phyloP scores from a whole-genome alignment of 2,329 filamentous ascomycete genomes.

The Neobulgaria alba region DNA sequence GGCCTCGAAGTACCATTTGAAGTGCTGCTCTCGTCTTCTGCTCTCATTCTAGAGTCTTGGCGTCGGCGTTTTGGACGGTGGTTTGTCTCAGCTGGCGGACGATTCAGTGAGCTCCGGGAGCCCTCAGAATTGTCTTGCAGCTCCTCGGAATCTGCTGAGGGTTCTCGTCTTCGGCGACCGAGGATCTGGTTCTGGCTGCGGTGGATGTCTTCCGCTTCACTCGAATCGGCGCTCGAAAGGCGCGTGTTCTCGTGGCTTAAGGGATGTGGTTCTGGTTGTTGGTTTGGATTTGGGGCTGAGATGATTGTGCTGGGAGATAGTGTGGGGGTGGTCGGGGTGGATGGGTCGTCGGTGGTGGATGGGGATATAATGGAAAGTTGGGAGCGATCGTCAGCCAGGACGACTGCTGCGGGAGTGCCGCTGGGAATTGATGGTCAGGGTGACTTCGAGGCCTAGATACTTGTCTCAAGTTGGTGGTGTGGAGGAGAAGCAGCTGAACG shows the following conservation, averaged over 20 bases:
- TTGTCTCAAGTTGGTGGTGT: slow-evolving; percentile 4
- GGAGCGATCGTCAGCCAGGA: slow-evolving; percentile 65
- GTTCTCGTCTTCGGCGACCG: slow-evolving; percentile 46
- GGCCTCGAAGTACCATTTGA: slow-evolving; percentile 46
- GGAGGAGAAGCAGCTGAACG: background rate
- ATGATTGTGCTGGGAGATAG: slow-evolving; percentile 39
- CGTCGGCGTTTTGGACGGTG: slow-evolving; percentile 51
- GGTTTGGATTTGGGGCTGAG: slow-evolving; percentile 33
- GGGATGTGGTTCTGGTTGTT: slow-evolving; percentile 21
- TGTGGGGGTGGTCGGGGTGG: slow-evolving; percentile 45
- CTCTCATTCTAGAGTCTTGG: slow-evolving; percentile 51
- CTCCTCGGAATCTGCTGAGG: slow-evolving; percentile 32
- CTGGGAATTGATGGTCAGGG: slow-evolving; percentile 18
- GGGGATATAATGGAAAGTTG: slow-evolving; percentile 44
- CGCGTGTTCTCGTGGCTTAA: slow-evolving; percentile 22
- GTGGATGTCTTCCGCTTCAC: too few species aligned
- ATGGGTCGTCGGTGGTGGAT: slow-evolving; percentile 59
- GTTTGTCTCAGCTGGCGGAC: slow-evolving; percentile 14
- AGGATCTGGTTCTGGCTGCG: slow-evolving; percentile 38
- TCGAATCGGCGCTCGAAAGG: too few species aligned
- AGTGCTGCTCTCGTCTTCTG: slow-evolving; percentile 45
- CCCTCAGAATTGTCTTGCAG: slow-evolving; percentile 25
- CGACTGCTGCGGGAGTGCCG: slow-evolving; percentile 48
- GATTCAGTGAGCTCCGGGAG: slow-evolving; percentile 18
- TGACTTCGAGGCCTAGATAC: slow-evolving; percentile 9